Base-by-base conservation (phyloP, 2,329 filamentous ascomycete species). In the Drechslerella dactyloides region DNA sequence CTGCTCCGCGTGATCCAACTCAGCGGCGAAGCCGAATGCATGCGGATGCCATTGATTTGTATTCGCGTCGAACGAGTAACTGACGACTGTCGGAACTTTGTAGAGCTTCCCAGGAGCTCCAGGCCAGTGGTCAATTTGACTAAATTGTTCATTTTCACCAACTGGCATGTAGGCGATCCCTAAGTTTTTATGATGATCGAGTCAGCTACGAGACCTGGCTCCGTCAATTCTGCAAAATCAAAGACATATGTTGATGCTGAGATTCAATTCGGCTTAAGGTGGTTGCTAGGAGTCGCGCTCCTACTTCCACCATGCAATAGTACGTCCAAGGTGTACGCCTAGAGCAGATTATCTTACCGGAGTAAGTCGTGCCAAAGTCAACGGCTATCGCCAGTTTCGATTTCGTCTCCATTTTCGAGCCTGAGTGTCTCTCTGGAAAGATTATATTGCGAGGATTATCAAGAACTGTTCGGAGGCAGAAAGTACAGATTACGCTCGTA, bases 311-410 rank as follows among this genome's bases (percentile, higher is more conserved):
- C n/a, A n/a, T n/a, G n/a, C n/a, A n/a, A n/a, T n/a, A 23, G 13
- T 54, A 33, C 21, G 10, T 33, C 15, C 15, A 8, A 30, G n/a
- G 7, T 11, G 7, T 54, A 23, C 15, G 51, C n/a, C 24, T 5
- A 30, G 15, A 17, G 21, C 7, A 23, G 23, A 35, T 33, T 33
- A 46, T n/a, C 60, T 21, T 57, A 69, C 65, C 65, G 23, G 65
- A 69, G 19, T 53, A 69, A 1, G 65, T 69, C 3, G 65, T 69
- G 15, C 65, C 65, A 48, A 69, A 69, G 27, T 69, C 65, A 24
- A 69, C 24, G 4, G 58, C 58, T 13, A 69, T 44, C n/a, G 65
- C 65, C 15, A 69, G 23, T 7, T 52, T 48, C 7, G 51, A 44
- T 30, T 24, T 57, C 10, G 3, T 33, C 27, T 63, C 42, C 40